Conservation (phyloP, 495 filamentous ascomycete genomes). For the Annulohypoxylon maeteangense region DNA sequence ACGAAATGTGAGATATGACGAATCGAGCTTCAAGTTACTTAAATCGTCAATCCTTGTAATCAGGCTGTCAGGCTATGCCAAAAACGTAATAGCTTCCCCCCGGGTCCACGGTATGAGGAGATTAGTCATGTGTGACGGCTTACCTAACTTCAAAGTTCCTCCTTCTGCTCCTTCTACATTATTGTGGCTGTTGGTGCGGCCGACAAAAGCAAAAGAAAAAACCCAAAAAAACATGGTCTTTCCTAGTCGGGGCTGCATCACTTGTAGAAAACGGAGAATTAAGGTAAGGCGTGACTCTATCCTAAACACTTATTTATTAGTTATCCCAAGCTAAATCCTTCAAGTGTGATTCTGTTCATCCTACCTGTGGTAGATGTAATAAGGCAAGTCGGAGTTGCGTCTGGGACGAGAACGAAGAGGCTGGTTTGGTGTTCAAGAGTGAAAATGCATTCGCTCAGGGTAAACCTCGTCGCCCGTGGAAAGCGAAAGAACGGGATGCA, state of each 20-base stretch:
- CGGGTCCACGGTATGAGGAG: not conserved
- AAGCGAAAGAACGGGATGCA: slow-evolving; percentile 3
- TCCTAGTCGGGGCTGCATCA: slow-evolving; percentile 30
- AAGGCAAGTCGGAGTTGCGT: slow-evolving; percentile 44
- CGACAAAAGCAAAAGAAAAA: not conserved
- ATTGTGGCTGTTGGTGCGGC: not conserved
- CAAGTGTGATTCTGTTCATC: slow-evolving; percentile 46
- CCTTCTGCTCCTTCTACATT: not conserved
- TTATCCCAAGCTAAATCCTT: slow-evolving; percentile 5
- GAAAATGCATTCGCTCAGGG: slow-evolving; percentile 52
- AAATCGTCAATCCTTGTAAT: not conserved
- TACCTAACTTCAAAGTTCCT: slow-evolving; percentile 3
- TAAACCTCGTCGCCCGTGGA: slow-evolving; percentile 44
- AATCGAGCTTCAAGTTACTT: not conserved
- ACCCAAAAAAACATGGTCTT: slow-evolving; percentile 23
- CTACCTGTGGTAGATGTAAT: slow-evolving; percentile 43
- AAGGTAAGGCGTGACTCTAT: slow-evolving; percentile 18
- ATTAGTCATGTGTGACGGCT: not conserved
- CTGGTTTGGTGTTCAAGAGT: slow-evolving; percentile 45
- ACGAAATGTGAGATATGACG: not conserved
- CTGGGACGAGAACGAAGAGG: slow-evolving; percentile 45
- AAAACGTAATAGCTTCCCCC: not conserved
- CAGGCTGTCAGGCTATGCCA: not conserved
- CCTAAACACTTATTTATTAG: not conserved
- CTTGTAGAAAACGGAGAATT: slow-evolving; percentile 27